A percentile compares a stretch with the other conserved stretches of the same genome.
Evolutionary conservation across 768 basidiomycete species (phyloP).

Genomic region (Lentinula sp.): DNA sequence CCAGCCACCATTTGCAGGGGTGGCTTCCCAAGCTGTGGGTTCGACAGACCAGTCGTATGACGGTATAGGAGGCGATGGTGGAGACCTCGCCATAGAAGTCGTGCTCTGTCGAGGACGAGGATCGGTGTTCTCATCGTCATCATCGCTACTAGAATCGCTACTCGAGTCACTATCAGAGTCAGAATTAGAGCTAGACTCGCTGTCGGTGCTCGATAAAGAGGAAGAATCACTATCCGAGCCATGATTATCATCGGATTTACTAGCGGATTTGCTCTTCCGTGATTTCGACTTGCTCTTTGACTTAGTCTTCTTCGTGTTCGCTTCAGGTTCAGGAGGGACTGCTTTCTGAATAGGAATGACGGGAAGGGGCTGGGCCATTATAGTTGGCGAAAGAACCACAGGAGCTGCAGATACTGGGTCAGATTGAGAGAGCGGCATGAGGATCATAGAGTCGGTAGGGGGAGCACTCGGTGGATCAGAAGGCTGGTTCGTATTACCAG

Average conservation of each 20-base stretch:
- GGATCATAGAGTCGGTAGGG: not conserved
- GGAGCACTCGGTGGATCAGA: not conserved
- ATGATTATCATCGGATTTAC: not conserved
- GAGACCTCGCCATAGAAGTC: not conserved
- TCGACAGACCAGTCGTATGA: not conserved
- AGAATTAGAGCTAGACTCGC: slow-evolving; percentile 4
- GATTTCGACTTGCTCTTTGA: slow-evolving; percentile 1
- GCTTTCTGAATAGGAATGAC: not conserved
- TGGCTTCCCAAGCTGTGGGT: not conserved
- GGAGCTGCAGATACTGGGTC: not conserved
- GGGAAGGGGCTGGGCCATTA: not conserved
- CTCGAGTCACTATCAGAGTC: slow-evolving; percentile 1
- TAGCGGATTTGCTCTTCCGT: not conserved
- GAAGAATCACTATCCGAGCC: slow-evolving; percentile 6
- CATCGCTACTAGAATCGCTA: slow-evolving; percentile 2
- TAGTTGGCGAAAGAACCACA: not conserved
- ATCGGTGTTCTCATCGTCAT: slow-evolving; percentile 6
- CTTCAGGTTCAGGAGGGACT: not conserved
- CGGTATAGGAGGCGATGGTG: not conserved
- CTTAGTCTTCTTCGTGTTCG: not conserved
- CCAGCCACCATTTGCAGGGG: not conserved
- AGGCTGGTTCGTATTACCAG: not conserved
- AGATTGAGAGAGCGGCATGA: not conserved
- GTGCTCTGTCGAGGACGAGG: not conserved
- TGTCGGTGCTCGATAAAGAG: not conserved